phyloP scores from a whole-genome alignment of 2,329 filamentous ascomycete species.

The Coniochaeta sp. region DNA sequence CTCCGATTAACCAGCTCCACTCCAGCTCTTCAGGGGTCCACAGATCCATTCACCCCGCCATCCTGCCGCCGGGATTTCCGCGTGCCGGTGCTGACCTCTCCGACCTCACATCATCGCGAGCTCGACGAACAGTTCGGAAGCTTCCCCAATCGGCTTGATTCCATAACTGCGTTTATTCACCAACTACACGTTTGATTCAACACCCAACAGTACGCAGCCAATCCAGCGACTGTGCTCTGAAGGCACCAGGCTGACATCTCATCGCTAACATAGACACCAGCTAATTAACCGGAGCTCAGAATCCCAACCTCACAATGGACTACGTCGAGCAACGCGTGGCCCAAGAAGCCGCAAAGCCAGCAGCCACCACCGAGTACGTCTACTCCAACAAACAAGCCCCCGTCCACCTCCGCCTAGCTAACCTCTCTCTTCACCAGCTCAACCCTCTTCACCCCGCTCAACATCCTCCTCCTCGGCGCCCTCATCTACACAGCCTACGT shows the following conservation, averaged over 20 bases:
- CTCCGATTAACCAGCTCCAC: not conserved
- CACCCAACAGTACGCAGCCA: too few species aligned
- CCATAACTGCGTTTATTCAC: too few species aligned
- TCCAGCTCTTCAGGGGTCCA: not conserved
- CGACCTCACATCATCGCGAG: too few species aligned
- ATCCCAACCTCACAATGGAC: constrained; percentile 36
- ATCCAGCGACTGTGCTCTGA: too few species aligned
- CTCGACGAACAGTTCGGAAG: too few species aligned
- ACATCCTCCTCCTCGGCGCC: constrained; percentile 50
- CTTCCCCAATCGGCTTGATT: too few species aligned
- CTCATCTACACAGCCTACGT: constrained; percentile 53
- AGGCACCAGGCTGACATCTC: too few species aligned
- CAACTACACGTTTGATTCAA: too few species aligned
- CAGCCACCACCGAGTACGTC: constrained; percentile 23
- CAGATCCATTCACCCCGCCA: not conserved
- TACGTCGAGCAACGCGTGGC: constrained; percentile 50
- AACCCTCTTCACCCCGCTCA: constrained; percentile 53
- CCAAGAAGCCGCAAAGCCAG: constrained; percentile 42
- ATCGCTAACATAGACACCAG: too few species aligned
- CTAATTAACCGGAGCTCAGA: not conserved
- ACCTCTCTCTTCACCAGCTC: constrained; percentile 13
- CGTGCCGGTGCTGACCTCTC: not conserved
- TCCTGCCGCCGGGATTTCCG: not conserved
- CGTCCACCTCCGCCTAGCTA: constrained; percentile 6
- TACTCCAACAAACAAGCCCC: not conserved